Evolutionary conservation across 179 eudicot genomes (phyloP).

Genomic region (Pouteria campechiana): DNA sequence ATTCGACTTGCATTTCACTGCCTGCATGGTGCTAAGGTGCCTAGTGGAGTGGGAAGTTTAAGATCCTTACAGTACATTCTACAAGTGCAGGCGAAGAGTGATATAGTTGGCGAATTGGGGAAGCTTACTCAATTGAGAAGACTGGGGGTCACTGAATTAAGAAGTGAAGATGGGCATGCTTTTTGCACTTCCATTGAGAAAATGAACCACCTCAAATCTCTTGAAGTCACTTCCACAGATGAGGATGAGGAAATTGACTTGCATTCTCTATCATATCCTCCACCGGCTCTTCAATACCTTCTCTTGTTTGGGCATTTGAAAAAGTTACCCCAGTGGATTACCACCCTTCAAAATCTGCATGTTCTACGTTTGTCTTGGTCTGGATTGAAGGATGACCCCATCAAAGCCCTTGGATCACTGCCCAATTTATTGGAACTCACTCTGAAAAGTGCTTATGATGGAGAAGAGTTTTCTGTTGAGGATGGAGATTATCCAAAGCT

Average conservation of each 20-base stretch:
- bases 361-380: conserved; percentile 15
- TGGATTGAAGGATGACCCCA: conserved; percentile 5
- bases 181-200: conserved; percentile 19
- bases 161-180: conserved; percentile 9
- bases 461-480: conserved; percentile 8
- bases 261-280: conserved; percentile 9
- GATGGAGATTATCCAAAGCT: conserved; percentile 13
- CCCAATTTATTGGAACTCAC: conserved; percentile 15
- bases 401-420: conserved; percentile 8
- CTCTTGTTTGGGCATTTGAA: conserved; percentile 12
- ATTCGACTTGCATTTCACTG: background rate
- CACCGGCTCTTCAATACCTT: conserved; percentile 18
- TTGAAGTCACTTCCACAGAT: conserved; percentile 7
- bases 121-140: conserved; percentile 15
- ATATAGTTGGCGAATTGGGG: conserved; percentile 11
- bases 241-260: conserved; percentile 11
- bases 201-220: conserved; percentile 11
- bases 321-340: conserved; percentile 17
- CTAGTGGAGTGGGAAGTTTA: conserved; percentile 11
- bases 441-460: conserved; percentile 12
- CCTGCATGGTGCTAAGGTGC: conserved; percentile 8
- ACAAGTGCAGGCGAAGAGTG: conserved; percentile 17
- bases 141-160: conserved; percentile 14
- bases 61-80: conserved; percentile 16
- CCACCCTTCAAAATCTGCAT: conserved; percentile 6